A percentile compares a stretch with the other conserved stretches of the same genome.
phyloP scores from a whole-genome alignment of 331 rosid species.

The Acacia concinna region DNA sequence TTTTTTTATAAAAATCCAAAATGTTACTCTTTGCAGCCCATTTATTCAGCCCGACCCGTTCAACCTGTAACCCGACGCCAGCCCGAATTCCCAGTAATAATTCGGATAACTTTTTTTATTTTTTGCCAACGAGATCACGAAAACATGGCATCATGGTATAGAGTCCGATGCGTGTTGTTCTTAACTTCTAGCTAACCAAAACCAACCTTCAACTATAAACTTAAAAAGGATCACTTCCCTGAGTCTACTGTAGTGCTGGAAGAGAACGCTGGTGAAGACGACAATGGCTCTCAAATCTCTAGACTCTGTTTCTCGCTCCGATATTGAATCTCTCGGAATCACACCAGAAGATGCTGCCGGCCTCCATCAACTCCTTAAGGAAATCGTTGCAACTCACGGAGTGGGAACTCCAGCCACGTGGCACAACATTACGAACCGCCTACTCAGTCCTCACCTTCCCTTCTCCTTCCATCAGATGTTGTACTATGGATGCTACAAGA shows the following conservation, averaged over 20 bases:
- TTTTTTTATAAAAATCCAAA: no score
- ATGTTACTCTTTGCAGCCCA: no score
- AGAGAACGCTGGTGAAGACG: not conserved
- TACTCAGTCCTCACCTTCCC: constrained; percentile 74
- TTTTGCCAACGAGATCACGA: not conserved
- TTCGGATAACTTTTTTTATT: no score
- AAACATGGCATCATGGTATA: not conserved
- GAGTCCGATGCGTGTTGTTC: not conserved
- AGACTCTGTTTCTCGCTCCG: constrained; percentile 46
- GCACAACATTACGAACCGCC: constrained; percentile 51
- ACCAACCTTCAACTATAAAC: not conserved
- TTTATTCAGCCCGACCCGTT: no score
- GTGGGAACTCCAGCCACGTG: constrained; percentile 65
- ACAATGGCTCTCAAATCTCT: constrained; percentile 60
- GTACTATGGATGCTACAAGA: constrained; percentile 63
- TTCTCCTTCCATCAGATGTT: constrained; percentile 85
- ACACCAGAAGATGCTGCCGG: constrained; percentile 35
- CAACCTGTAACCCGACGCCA: no score
- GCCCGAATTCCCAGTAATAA: no score
- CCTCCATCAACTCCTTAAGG: constrained; percentile 50
- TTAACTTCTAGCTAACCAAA: not conserved
- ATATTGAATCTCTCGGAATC: constrained; percentile 63
- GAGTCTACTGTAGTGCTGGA: not conserved
- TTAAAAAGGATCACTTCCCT: not conserved
- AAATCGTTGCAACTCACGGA: constrained; percentile 48